Base-by-base conservation (phyloP, 2,329 filamentous ascomycete genomes). In the Raffaelea arxii region DNA sequence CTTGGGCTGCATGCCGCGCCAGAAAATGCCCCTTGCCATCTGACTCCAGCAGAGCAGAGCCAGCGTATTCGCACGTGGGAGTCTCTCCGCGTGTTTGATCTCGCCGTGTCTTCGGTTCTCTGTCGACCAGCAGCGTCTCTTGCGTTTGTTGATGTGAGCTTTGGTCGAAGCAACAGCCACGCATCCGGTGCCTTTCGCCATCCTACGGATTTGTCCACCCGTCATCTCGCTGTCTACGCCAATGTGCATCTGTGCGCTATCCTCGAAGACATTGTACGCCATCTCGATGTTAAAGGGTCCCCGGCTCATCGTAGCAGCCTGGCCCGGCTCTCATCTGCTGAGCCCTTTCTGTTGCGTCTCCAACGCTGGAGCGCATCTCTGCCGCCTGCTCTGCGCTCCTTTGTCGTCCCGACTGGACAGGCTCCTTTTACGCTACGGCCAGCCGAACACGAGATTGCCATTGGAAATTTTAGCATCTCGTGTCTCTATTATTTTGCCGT, bases 1-100 rank as follows among this genome's bases (percentile, higher is more conserved):
- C 53, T 81, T 1, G 78, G 77, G 0, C 54, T 80, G 10, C 75
- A 80, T 60, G 60, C 57, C 44, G 57, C 46, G 9, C 9, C 9
- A 9, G 16, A 49, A 61, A 54, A 49, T 63, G 36, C 40, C 24
- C 11, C 22, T 9, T 19, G 10, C 27, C 40, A 27, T 25, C 40
- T 42, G 14, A 25, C 9, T n/a, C 40, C 24, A 3, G 40, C 25
- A 19, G 40, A 42, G 40, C 40, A 27, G 4, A 42, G 40, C 40
- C 40, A 42, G 24, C 5, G 40, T 4, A 41, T 41, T 18, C 40
- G 40, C 4, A n/a, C 24, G 14, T 42, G 40, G 40, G 40, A 42
- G 24, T 42, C 40, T 3, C 40, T 42, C 9, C 40, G 40, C 16
- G 40, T 27, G 24, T 27, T 42, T 18, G 40, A 42, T 25, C 40